Base-by-base conservation (phyloP, 1,284 basidiomycete species). In the Sanghuangporus baumii region DNA sequence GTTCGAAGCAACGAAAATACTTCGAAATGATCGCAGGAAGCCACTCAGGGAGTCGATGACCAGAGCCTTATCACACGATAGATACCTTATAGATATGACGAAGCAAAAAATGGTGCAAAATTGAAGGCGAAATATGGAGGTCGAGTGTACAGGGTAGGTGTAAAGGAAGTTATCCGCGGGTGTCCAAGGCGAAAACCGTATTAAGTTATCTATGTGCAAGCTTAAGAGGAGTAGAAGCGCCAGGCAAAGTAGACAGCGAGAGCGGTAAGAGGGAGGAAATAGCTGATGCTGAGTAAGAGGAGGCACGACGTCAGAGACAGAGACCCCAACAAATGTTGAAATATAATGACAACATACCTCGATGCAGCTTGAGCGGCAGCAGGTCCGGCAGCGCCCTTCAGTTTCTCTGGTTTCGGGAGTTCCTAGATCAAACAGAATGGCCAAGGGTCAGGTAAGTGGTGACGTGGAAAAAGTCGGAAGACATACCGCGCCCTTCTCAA, bases 171-270 rank as follows among this genome's bases (percentile, higher is more conserved):
- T 54, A 54, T 54, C 52, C 31, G 59, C 9, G 26, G 31, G 59
- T 47, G 48, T 52, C 60, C 47, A 57, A 61, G 38, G 40, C 40
- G 56, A 56, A 6, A n/a, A 46, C 16, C 16, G 40, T 47, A 36
- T 23, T 37, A 48, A 26, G 37, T 48, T 46, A 56, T 61, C 55
- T 56, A 50, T 47, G 18, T 23, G 18, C 18, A 14, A 59, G n/a
- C 11, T 62, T 58, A 59, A n/a, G 63, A 57, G 14, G 79, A 79
- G 73, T 89, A 91, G 77, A 80, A 88, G 68, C 89, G 83, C 83
- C 84, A 94, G 54, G 85, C 92, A 66, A 93, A 91, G 82, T 93
- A 94, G 54, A 80, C 91, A 66, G 83, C 89, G 56, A 94, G 79
- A 34, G 87, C 76, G 55, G 78, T 82, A 55, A 94, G 81, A 58